Evolutionary conservation across 192 early-diverging fungal genomes (phyloP).

Genomic region (Pilaira anomala): DNA sequence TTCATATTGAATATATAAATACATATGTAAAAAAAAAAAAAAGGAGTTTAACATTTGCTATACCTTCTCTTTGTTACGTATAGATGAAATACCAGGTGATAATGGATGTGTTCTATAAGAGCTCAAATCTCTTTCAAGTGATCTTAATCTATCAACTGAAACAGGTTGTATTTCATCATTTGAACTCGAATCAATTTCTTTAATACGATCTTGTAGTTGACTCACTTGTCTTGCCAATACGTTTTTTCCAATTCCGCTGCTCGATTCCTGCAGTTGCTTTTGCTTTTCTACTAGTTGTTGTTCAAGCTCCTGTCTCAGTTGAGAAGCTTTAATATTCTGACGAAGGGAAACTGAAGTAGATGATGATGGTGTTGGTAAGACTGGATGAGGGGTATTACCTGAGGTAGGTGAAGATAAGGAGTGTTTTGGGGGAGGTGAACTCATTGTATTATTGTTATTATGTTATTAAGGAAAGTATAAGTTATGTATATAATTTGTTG

Average conservation of each 20-base stretch:
- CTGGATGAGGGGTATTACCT: slow-evolving; percentile 7
- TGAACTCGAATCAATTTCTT: slow-evolving; percentile 15
- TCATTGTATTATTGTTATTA: slow-evolving; percentile 6
- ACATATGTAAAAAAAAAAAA: slow-evolving; percentile 1
- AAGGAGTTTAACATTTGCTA: no score
- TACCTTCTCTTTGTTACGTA: slow-evolving; percentile 30
- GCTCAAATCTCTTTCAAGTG: slow-evolving; percentile 29
- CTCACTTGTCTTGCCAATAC: slow-evolving; percentile 26
- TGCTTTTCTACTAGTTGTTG: slow-evolving; percentile 30
- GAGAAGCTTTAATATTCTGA: neutral
- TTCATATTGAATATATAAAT: neutral
- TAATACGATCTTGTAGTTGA: slow-evolving; percentile 19
- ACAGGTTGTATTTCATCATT: slow-evolving; percentile 7
- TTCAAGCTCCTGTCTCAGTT: slow-evolving; percentile 19
- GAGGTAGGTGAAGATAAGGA: slow-evolving; percentile 26
- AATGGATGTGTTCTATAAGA: slow-evolving; percentile 26
- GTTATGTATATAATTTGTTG: neutral
- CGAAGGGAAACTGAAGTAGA: slow-evolving; percentile 8
- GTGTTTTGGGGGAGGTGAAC: slow-evolving; percentile 29
- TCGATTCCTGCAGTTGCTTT: slow-evolving; percentile 17
- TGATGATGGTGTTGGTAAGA: slow-evolving; percentile 30
- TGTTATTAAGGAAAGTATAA: slow-evolving; percentile 6
- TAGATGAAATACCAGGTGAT: slow-evolving; percentile 17
- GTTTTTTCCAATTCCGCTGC: slow-evolving; percentile 29
- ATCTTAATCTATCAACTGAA: slow-evolving; percentile 25